A percentile compares a stretch with the other conserved stretches of the same genome.
These are phyloP conservation scores for Primulina tabacum DNA, from an alignment of 257 asterid genomes.

Conservation along the genomic window DNA sequence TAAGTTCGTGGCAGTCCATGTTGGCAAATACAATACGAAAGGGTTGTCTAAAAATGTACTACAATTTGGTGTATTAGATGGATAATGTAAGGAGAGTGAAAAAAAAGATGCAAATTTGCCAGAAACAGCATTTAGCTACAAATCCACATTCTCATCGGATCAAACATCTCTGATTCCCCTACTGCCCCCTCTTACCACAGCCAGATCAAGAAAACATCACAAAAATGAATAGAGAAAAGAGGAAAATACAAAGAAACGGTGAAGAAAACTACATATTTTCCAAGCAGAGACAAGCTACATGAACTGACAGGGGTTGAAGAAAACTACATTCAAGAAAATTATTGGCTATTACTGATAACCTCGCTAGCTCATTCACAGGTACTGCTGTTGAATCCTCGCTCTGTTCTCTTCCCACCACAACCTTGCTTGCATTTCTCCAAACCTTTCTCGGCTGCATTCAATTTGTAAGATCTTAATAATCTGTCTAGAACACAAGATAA, in stretches of 20 bases:
- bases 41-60: too few species aligned
- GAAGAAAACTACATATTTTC: neutral
- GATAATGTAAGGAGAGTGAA: too few species aligned
- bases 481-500: neutral
- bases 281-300: neutral
- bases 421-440: slow-evolving; percentile 58
- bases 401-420: slow-evolving; percentile 60
- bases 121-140: neutral
- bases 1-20: too few species aligned
- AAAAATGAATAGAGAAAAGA: too few species aligned
- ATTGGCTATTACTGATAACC: neutral
- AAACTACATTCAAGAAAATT: neutral
- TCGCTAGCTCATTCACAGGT: slow-evolving; percentile 28
- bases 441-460: slow-evolving; percentile 51
- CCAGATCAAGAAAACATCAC: too few species aligned
- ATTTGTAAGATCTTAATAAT: neutral
- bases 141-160: neutral
- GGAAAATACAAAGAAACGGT: neutral
- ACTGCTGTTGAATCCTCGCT: slow-evolving; percentile 52
- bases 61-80: too few species aligned
- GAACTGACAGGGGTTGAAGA: neutral
- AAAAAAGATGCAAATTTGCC: too few species aligned
- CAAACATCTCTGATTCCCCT: neutral
- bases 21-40: too few species aligned
- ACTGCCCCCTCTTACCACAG: neutral